A percentile compares a stretch with the other conserved stretches of the same genome.
These are phyloP conservation scores for Aciculosporium take DNA, from an alignment of 2,329 filamentous ascomycete genomes.

Conservation along the genomic window DNA sequence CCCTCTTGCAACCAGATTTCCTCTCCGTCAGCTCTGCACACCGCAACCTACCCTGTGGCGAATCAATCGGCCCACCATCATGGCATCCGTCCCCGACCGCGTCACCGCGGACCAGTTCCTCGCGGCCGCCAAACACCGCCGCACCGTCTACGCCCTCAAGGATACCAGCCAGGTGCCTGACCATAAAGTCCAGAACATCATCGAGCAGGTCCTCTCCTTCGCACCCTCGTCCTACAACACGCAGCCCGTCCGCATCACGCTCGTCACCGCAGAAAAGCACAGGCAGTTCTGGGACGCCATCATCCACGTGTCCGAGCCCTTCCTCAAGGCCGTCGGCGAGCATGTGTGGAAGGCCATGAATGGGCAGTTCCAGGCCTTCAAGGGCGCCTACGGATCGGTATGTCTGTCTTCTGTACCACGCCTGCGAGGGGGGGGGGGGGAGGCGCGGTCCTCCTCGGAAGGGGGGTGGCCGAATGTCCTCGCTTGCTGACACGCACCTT, in stretches of 20 bases:
- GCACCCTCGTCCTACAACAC: slow-evolving; percentile 79
- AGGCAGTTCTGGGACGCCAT: slow-evolving; percentile 70
- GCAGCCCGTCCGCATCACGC: slow-evolving; percentile 63
- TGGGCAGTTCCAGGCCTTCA: slow-evolving; percentile 9
- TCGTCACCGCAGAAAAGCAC: slow-evolving; percentile 72
- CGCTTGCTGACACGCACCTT: too few species aligned
- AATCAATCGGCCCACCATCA: not conserved
- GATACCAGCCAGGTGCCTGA: slow-evolving; percentile 40
- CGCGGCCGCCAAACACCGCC: slow-evolving; percentile 47
- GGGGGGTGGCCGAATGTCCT: too few species aligned
- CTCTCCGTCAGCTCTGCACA: too few species aligned
- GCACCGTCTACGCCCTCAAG: slow-evolving; percentile 53
- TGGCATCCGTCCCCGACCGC: not conserved
- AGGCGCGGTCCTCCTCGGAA: too few species aligned
- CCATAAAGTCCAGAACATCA: slow-evolving; percentile 48
- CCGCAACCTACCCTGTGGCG: too few species aligned
- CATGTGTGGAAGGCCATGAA: slow-evolving; percentile 11
- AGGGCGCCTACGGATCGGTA: slow-evolving; percentile 14
- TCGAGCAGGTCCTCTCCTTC: slow-evolving; percentile 48
- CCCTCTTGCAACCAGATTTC: too few species aligned
- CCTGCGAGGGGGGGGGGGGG: too few species aligned
- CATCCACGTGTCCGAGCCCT: slow-evolving; percentile 32
- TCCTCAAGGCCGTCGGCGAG: slow-evolving; percentile 23
- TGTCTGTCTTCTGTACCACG: too few species aligned
- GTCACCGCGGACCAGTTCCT: slow-evolving; percentile 10